Percentiles rank a stretch among this genome's conserved stretches.
Evolutionary conservation across 2,329 filamentous ascomycete species (phyloP).

Genomic region (Pseudofabraea citricarpa): DNA sequence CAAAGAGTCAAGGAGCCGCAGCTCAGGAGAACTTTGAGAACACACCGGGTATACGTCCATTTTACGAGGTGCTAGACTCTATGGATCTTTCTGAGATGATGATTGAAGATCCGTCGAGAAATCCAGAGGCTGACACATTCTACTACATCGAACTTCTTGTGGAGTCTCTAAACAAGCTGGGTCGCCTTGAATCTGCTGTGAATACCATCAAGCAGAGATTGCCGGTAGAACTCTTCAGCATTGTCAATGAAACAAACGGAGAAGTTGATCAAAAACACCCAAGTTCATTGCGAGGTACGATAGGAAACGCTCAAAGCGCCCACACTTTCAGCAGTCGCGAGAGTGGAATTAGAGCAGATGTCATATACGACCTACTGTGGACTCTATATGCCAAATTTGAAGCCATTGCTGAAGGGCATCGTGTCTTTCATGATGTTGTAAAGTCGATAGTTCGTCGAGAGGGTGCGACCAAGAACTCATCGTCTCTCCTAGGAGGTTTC

Average conservation of each 20-base stretch:
- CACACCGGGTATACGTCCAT: constrained; percentile 40
- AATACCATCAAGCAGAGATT: constrained; percentile 89
- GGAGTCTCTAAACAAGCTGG: constrained; percentile 86
- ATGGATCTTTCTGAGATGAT: constrained; percentile 58
- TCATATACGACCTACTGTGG: constrained; percentile 88
- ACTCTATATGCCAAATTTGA: constrained; percentile 96
- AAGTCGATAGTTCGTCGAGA: constrained; percentile 81
- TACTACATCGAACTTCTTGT: constrained; percentile 85
- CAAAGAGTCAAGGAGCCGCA: constrained; percentile 55
- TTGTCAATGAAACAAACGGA: constrained; percentile 91
- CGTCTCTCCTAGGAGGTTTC: constrained; percentile 76
- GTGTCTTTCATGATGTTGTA: constrained; percentile 89
- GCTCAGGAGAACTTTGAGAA: constrained; percentile 38
- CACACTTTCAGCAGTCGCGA: constrained; percentile 63
- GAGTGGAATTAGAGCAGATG: constrained; percentile 73
- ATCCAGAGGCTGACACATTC: constrained; percentile 93
- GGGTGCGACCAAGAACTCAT: constrained; percentile 55
- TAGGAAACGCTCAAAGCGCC: constrained; percentile 47
- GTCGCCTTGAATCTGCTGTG: constrained; percentile 77
- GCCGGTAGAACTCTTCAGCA: constrained; percentile 86
- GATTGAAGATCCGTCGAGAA: constrained; percentile 84
- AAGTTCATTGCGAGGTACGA: constrained; percentile 60
- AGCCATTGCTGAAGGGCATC: constrained; percentile 91
- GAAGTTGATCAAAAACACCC: constrained; percentile 92
- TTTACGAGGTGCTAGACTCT: constrained; percentile 54